phyloP scores from a whole-genome alignment of 371 early-diverging fungal species.

The Syncephalastrum racemosum region DNA sequence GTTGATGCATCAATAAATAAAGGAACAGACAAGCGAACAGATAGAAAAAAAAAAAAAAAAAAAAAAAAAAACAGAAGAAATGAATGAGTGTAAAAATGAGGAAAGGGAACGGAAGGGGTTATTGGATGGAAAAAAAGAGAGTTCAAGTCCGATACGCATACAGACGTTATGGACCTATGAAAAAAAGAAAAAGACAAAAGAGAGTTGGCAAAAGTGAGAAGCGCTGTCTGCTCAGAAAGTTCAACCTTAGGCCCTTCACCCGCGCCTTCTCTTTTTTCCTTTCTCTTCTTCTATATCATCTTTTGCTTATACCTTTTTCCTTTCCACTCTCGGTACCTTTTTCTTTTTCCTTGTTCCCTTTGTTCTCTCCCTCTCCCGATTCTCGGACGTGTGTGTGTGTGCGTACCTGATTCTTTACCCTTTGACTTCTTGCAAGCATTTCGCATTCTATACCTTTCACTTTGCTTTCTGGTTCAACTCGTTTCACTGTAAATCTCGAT shows the following conservation, averaged over 20 bases:
- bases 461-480: too few relatives aligned
- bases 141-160: constrained; percentile 5
- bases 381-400: too few relatives aligned
- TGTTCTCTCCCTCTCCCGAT: too few relatives aligned
- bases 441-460: too few relatives aligned
- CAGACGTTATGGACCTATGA: not conserved
- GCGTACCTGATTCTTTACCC: too few relatives aligned
- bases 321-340: too few relatives aligned
- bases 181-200: not conserved
- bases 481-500: not conserved
- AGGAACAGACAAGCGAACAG: too few relatives aligned
- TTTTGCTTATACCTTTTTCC: not conserved
- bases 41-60: too few relatives aligned
- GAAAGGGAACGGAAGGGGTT: constrained; percentile 1
- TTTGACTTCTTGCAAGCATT: too few relatives aligned
- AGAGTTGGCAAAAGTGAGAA: constrained; percentile 5
- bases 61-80: too few relatives aligned
- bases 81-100: not conserved
- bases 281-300: not conserved
- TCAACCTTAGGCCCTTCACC: not conserved
- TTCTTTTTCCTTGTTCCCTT: too few relatives aligned
- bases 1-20: not conserved
- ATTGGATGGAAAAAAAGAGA: not conserved
- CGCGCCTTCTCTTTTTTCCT: constrained; percentile 4
- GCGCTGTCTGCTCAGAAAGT: constrained; percentile 3